phyloP scores from a whole-genome alignment of 2,329 filamentous ascomycete genomes.

The Calycina herbarum region DNA sequence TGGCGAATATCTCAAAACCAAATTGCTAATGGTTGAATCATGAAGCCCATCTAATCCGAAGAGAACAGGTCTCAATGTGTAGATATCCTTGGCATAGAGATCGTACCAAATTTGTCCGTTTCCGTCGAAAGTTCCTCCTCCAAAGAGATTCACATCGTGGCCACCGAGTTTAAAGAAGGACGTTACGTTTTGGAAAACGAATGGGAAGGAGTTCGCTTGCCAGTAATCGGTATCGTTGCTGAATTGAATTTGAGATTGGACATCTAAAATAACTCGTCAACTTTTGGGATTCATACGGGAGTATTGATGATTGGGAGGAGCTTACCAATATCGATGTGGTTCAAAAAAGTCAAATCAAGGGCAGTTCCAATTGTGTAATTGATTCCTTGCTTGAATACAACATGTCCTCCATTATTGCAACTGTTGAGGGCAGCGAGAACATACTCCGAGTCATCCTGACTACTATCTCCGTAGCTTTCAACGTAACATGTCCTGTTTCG shows the following conservation, averaged over 20 bases:
- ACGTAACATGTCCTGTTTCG: conserved; percentile 33
- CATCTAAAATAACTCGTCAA: conserved; percentile 42
- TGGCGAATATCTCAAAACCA: conserved; percentile 60
- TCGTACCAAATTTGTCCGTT: conserved; percentile 64
- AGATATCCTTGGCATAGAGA: conserved; percentile 53
- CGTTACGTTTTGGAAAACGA: conserved; percentile 65
- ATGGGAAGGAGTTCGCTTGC: conserved; percentile 63
- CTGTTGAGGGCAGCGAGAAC: conserved; percentile 55
- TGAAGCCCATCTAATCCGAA: conserved; percentile 58
- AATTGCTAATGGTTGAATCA: conserved; percentile 56
- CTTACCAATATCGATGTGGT: conserved; percentile 60
- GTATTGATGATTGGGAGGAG: background rate
- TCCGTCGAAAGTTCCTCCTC: conserved; percentile 62
- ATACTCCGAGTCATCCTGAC: conserved; percentile 41
- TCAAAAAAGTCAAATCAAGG: conserved; percentile 63
- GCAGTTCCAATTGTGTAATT: conserved; percentile 64
- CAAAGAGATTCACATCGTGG: conserved; percentile 66
- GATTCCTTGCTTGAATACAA: conserved; percentile 52
- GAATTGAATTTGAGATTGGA: conserved; percentile 61
- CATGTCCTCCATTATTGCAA: conserved; percentile 62
- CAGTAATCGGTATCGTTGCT: conserved; percentile 69
- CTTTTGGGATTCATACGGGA: background rate
- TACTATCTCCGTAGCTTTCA: conserved; percentile 30
- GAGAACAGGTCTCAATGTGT: conserved; percentile 59
- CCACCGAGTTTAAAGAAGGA: conserved; percentile 69